phyloP scores from a whole-genome alignment of 371 early-diverging fungal genomes.

The Mortierella sp. region DNA sequence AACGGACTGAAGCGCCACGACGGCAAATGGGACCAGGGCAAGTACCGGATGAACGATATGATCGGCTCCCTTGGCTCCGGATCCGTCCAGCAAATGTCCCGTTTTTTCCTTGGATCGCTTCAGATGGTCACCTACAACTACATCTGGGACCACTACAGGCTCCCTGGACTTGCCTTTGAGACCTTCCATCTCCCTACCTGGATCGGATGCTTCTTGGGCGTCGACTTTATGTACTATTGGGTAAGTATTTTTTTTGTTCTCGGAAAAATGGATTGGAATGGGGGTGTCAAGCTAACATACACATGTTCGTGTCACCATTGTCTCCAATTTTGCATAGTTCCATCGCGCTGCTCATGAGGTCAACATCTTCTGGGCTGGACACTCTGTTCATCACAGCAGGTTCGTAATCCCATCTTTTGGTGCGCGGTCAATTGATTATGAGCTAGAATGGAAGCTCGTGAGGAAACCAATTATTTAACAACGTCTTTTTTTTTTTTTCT shows the following conservation, averaged over 20 bases:
- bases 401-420: conserved; percentile 10
- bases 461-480: background rate
- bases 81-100: conserved; percentile 64
- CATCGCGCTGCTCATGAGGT: conserved; percentile 72
- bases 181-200: conserved; percentile 61
- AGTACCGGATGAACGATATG: conserved; percentile 66
- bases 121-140: conserved; percentile 63
- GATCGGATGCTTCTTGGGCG: conserved; percentile 64
- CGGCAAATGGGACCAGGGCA: conserved; percentile 59
- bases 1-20: conserved; percentile 55
- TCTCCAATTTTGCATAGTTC: conserved; percentile 41
- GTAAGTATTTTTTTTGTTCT: conserved; percentile 15
- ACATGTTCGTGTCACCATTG: background rate
- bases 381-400: conserved; percentile 62
- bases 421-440: background rate
- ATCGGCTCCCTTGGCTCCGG: conserved; percentile 65
- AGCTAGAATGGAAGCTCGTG: background rate
- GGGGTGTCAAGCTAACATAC: background rate
- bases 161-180: conserved; percentile 58
- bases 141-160: conserved; percentile 62
- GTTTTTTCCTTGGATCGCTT: conserved; percentile 63
- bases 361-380: conserved; percentile 69
- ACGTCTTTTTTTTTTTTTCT: too few relatives aligned
- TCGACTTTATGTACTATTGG: conserved; percentile 66
- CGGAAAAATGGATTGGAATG: background rate